Conservation (phyloP, 2,329 filamentous ascomycete species). For the Knoxdaviesia proteae region DNA sequence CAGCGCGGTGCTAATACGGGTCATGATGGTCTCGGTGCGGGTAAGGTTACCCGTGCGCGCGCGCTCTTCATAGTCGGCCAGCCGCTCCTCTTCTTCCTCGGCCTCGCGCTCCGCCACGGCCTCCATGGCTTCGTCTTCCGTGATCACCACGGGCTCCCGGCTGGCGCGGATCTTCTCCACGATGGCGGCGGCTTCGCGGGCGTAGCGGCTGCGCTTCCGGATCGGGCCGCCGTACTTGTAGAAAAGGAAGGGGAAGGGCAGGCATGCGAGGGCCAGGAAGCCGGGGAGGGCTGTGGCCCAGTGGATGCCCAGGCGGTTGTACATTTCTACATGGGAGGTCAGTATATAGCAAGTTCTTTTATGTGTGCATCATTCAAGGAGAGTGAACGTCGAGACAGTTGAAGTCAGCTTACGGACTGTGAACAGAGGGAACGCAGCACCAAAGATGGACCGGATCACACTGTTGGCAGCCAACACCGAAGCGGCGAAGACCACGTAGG, state of each 20-base stretch:
- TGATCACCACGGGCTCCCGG: constrained; percentile 1
- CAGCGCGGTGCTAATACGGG: too few species aligned
- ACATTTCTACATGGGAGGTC: constrained; percentile 19
- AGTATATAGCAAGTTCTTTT: too few species aligned
- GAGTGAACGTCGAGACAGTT: too few species aligned
- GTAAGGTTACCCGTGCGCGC: too few species aligned
- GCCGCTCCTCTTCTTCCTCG: too few species aligned
- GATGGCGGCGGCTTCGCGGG: constrained; percentile 42
- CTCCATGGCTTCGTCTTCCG: not conserved
- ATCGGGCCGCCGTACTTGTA: constrained; percentile 48
- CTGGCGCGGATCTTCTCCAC: constrained; percentile 22
- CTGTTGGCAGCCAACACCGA: constrained; percentile 54
- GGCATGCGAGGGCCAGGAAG: constrained; percentile 50
- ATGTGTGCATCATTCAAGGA: not conserved
- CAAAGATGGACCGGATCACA: constrained; percentile 51
- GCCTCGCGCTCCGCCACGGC: not conserved
- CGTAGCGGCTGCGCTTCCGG: constrained; percentile 47
- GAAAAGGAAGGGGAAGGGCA: constrained; percentile 58
- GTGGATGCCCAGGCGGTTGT: constrained; percentile 42
- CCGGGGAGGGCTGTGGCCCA: constrained; percentile 58
- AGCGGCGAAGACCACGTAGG: constrained; percentile 57
- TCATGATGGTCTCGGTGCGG: too few species aligned
- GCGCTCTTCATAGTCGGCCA: too few species aligned
- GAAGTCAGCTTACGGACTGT: constrained; percentile 18
- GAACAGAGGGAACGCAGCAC: constrained; percentile 54